A percentile compares a stretch with the other conserved stretches of the same genome.
phyloP scores from a whole-genome alignment of 2,329 filamentous ascomycete species.

The Alternaria infectoria region DNA sequence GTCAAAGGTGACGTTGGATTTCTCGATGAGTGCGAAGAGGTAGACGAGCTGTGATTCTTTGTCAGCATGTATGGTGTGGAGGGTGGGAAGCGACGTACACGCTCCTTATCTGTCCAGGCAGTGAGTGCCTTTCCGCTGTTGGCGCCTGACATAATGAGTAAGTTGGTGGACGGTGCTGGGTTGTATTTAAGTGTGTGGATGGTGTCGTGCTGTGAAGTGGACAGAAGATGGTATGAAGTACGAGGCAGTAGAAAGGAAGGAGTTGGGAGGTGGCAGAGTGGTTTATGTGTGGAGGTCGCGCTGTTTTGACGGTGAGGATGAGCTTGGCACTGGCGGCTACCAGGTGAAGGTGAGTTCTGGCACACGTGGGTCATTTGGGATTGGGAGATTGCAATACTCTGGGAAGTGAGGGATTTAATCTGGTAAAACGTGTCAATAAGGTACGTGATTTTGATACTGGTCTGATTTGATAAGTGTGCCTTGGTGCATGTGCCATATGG shows the following conservation, averaged over 20 bases:
- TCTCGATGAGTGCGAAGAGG: conserved; percentile 18
- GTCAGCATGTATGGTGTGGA: neutral
- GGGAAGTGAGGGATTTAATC: neutral
- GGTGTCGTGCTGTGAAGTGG: too few species aligned
- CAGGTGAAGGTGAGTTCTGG: neutral
- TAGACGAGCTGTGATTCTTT: conserved; percentile 19
- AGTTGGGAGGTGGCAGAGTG: neutral
- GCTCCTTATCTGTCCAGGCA: conserved; percentile 24
- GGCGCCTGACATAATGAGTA: conserved; percentile 5
- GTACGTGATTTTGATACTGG: neutral
- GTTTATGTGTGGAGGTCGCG: neutral
- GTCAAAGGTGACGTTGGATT: conserved; percentile 20
- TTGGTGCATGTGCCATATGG: rapidly evolving
- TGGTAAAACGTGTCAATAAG: neutral
- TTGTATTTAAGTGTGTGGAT: too few species aligned
- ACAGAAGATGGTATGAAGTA: neutral
- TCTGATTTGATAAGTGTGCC: neutral
- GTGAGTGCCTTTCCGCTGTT: neutral
- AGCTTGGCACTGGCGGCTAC: neutral
- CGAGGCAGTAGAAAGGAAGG: neutral
- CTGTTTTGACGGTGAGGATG: neutral
- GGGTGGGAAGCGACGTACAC: conserved; percentile 3
- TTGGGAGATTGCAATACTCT: neutral
- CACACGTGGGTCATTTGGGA: neutral
- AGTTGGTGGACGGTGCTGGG: too few species aligned